phyloP scores from a whole-genome alignment of 495 filamentous ascomycete species.

The Cryomyces antarcticus region DNA sequence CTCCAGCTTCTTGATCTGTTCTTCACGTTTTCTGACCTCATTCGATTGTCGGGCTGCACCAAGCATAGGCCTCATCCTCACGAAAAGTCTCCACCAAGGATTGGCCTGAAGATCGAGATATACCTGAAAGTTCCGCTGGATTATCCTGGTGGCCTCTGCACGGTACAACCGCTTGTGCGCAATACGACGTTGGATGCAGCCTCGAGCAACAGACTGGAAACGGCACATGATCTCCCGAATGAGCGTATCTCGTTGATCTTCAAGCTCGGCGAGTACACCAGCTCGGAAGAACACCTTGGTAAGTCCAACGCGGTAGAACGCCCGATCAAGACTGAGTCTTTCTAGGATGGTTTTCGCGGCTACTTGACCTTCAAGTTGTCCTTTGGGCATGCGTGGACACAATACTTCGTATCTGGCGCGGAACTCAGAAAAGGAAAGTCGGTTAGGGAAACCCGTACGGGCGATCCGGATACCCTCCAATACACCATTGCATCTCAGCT shows the following conservation, averaged over 20 bases:
- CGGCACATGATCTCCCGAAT: slow-evolving; percentile 80
- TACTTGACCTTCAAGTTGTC: slow-evolving; percentile 75
- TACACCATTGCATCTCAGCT: slow-evolving; percentile 94
- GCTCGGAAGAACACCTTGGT: slow-evolving; percentile 98
- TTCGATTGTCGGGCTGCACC: slow-evolving; percentile 76
- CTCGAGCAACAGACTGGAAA: slow-evolving; percentile 85
- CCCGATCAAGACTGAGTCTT: slow-evolving; percentile 61
- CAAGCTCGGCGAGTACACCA: slow-evolving; percentile 86
- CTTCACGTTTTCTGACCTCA: slow-evolving; percentile 85
- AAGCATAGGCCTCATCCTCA: slow-evolving; percentile 86
- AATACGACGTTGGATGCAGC: slow-evolving; percentile 70
- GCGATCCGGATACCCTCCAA: slow-evolving; percentile 96
- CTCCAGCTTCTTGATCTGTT: slow-evolving; percentile 76
- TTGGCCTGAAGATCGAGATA: slow-evolving; percentile 76
- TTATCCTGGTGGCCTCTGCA: slow-evolving; percentile 83
- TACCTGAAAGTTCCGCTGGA: slow-evolving; percentile 78
- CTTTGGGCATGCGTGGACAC: slow-evolving; percentile 71
- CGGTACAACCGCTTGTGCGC: slow-evolving; percentile 85
- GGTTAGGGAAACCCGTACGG: slow-evolving; percentile 93
- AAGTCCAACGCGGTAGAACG: slow-evolving; percentile 79
- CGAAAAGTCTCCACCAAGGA: slow-evolving; percentile 92
- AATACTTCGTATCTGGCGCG: slow-evolving; percentile 94
- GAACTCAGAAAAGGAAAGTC: slow-evolving; percentile 82
- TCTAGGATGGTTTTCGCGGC: slow-evolving; percentile 76
- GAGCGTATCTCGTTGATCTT: slow-evolving; percentile 81